phyloP scores from a whole-genome alignment of 176 grass and related monocot genomes.

The Carex pumila region DNA sequence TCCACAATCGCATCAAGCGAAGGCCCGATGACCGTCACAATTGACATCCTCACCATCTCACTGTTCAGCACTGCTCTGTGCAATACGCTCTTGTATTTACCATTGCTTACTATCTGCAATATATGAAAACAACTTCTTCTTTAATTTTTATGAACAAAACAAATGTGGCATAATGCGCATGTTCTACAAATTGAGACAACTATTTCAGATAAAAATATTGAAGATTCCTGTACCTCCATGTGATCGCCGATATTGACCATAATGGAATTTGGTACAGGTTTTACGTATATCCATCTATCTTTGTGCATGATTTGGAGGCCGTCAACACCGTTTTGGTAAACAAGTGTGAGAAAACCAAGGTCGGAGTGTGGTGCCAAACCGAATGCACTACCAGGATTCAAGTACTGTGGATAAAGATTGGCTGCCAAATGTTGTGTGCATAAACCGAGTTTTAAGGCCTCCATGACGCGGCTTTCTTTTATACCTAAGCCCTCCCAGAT shows the following conservation, averaged over 20 bases:
- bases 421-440: conserved; percentile 45
- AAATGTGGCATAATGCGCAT: neutral
- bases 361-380: conserved; percentile 58
- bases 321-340: conserved; percentile 64
- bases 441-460: conserved; percentile 37
- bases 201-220: neutral
- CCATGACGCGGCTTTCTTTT: conserved; percentile 12
- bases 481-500: conserved; percentile 57
- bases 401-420: conserved; percentile 40
- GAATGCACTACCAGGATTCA: conserved; percentile 8
- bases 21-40: conserved; percentile 47
- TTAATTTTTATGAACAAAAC: neutral
- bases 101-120: conserved; percentile 69
- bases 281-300: conserved; percentile 42
- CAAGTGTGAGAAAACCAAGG: conserved; percentile 58
- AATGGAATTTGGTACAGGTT: conserved; percentile 48
- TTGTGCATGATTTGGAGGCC: conserved; percentile 62
- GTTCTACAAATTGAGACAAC: no score
- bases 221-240: conserved; percentile 44
- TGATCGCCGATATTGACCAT: conserved; percentile 76
- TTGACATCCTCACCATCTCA: conserved; percentile 41
- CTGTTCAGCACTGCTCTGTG: conserved; percentile 51
- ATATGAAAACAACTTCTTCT: neutral
- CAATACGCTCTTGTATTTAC: conserved; percentile 50
- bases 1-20: conserved; percentile 43